Conservation (phyloP, 768 basidiomycete genomes). For the Lactarius pseudohatsudake region DNA sequence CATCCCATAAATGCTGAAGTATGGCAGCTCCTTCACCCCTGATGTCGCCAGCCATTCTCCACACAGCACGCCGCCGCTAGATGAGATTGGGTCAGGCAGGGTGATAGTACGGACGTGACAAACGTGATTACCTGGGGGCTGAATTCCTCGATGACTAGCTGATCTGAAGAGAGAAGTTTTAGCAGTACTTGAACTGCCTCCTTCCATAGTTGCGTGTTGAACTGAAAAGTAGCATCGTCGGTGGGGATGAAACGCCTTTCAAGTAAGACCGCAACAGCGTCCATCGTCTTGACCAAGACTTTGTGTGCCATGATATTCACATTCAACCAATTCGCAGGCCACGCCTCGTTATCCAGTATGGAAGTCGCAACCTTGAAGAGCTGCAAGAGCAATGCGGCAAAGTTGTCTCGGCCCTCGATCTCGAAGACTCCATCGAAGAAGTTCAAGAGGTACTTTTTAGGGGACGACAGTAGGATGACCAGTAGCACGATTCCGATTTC, state of each 20-base stretch:
- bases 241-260: slow-evolving; percentile 79
- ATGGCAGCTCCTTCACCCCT: slow-evolving; percentile 88
- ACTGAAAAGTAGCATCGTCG: slow-evolving; percentile 58
- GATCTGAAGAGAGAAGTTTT: slow-evolving; percentile 83
- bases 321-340: slow-evolving; percentile 89
- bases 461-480: slow-evolving; percentile 76
- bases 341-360: slow-evolving; percentile 84
- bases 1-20: slow-evolving; percentile 79
- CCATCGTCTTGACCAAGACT: slow-evolving; percentile 85
- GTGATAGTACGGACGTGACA: background rate
- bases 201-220: slow-evolving; percentile 78
- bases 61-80: slow-evolving; percentile 92
- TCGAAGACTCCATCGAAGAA: slow-evolving; percentile 81
- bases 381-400: slow-evolving; percentile 64
- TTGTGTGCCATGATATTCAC: slow-evolving; percentile 86
- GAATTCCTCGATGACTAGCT: slow-evolving; percentile 92
- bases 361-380: slow-evolving; percentile 82
- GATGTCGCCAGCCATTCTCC: slow-evolving; percentile 95
- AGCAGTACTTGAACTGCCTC: slow-evolving; percentile 81
- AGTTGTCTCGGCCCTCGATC: slow-evolving; percentile 84
- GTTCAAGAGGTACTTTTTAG: slow-evolving; percentile 70
- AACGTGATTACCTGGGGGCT: slow-evolving; percentile 71
- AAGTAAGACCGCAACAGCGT: slow-evolving; percentile 74
- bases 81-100: slow-evolving; percentile 4
- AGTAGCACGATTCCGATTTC: slow-evolving; percentile 86